Percentiles rank a stretch among this genome's conserved stretches.
Conservation (phyloP, 2,329 filamentous ascomycete species). For the Xylaria sp. region DNA sequence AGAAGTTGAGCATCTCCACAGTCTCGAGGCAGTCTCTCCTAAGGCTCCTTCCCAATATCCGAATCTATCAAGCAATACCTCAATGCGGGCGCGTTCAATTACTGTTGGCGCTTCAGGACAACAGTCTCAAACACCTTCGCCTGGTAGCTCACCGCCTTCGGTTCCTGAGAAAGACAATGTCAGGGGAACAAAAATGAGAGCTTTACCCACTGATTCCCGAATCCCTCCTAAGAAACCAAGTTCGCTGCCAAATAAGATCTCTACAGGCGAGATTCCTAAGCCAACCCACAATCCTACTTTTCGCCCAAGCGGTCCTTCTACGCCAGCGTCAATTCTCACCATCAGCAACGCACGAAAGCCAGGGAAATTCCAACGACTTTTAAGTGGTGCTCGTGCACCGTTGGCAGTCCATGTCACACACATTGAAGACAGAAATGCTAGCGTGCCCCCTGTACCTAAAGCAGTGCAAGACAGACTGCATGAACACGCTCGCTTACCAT, state of each 20-base stretch:
- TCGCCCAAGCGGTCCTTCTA: conserved; percentile 44
- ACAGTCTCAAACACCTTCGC: conserved; percentile 8
- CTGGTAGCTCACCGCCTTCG: conserved; percentile 49
- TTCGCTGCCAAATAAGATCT: not conserved
- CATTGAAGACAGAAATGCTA: conserved; percentile 44
- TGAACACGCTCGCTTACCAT: conserved; percentile 50
- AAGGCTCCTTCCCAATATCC: conserved; percentile 4
- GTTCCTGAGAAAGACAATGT: conserved; percentile 52
- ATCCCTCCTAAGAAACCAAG: not conserved
- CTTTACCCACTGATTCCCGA: not conserved
- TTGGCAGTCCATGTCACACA: conserved; percentile 50
- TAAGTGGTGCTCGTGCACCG: conserved; percentile 51
- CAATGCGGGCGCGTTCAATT: not conserved
- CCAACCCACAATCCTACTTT: conserved; percentile 46
- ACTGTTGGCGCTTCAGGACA: conserved; percentile 2
- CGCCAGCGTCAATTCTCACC: conserved; percentile 49
- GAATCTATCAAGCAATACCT: conserved; percentile 11
- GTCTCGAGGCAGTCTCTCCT: conserved; percentile 21
- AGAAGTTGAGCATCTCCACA: conserved; percentile 43
- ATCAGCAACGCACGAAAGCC: conserved; percentile 53
- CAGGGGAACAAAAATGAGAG: not conserved
- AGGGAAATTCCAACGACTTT: conserved; percentile 54
- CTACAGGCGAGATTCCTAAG: conserved; percentile 30
- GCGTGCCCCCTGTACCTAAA: conserved; percentile 52
- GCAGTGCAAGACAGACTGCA: conserved; percentile 52